Evolutionary conservation across 306 rosid genomes (phyloP), one percentile per base, ranked within the genome.

Genomic region (Sphenostylis stenocarpa): DNA sequence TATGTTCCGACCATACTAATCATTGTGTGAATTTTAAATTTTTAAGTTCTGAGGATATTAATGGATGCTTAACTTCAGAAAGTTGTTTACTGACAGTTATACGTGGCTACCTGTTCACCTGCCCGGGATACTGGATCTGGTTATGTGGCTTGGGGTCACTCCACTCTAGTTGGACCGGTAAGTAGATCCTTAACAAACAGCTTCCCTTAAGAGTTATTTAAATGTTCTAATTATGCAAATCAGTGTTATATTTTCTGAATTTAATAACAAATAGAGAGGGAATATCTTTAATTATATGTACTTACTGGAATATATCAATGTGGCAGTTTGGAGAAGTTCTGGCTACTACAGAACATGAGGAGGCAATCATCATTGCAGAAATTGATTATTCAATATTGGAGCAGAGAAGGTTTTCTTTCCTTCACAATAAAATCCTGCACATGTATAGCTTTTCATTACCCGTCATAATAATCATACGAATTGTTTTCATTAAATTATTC

Each of bases 71-170:
- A 34, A 73, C 55, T 55, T 82, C 10, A 53, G 26, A 36, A 31
- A 80, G 48, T 74, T 67, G 45, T 21, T 61, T 52, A 20, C 34
- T 72, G 41, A 72, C 88, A 96, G 98, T 67, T 96, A 77, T 96
- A 88, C 73, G 94, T 96, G 60, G 99, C 99, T 64, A 96, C 99
- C 28, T 96, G 99, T 80, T 91, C 99, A 49, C 96, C 97, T 75
- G 99, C 99, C 72, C 96, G 99, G 76, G 97, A 92, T 68, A 77
- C 86, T 77, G 90, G 84, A 67, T 88, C 96, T 76, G 81, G 97
- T 84, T 96, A 96, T 77, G 94, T 96, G 67, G 96, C 98, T 65
- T 96, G 98, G 97, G 99, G 99, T 16, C 99, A 96, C 90, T 96
- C 99, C 69, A 89, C 96, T 57, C 98, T 96, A 45, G 92, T 92